Evolutionary conservation across 225 moss, liverwort and hornwort species (phyloP), one percentile per base, ranked within the genome.

Genomic region (Marchantia paleacea): DNA sequence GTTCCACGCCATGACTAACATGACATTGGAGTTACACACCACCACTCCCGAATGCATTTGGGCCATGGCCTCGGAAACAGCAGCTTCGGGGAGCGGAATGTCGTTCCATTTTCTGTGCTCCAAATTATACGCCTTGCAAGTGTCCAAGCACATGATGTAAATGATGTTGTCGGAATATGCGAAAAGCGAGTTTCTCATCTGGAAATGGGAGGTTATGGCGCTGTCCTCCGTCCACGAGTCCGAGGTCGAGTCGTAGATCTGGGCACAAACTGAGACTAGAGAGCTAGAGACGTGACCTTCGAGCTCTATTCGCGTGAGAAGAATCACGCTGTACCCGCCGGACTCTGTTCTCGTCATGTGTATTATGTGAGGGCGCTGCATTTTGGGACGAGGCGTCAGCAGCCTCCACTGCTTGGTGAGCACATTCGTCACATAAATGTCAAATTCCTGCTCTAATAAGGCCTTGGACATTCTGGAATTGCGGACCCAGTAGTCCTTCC

Each of bases 321-420:
- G 66, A 53, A 81, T 75, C 63, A 81, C 14, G 52, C 62, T 73
- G 29, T 80, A 80, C 20, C 74, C 67, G 3, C 14, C 53, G 18
- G 66, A 53, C 4, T 74, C 67, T 7, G 65, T 31, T 26, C 52
- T 18, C 54, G 66, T 54, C 65, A 67, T 19, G n/a, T 75, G 74
- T 22, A 81, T 74, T 53, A 81, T 81, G 63, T 81, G 31, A 61
- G 81, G 81, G 9, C 81, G 29, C 20, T 73, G 52, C 81, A 81
- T 75, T 28, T 54, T 64, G 0, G 81, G 65, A 52, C 81, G 81
- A 66, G 52, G 66, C 11, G 81, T 74, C 52, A 81, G 55, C 54
- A 15, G 39, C 73, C 30, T 81, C 75, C 64, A 74, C 16, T 52
- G 20, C 52, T 53, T 75, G 52, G 81, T 81, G 53, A 81, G 63